phyloP scores from a whole-genome alignment of 495 filamentous ascomycete species.

The Aspergillus diversus region DNA sequence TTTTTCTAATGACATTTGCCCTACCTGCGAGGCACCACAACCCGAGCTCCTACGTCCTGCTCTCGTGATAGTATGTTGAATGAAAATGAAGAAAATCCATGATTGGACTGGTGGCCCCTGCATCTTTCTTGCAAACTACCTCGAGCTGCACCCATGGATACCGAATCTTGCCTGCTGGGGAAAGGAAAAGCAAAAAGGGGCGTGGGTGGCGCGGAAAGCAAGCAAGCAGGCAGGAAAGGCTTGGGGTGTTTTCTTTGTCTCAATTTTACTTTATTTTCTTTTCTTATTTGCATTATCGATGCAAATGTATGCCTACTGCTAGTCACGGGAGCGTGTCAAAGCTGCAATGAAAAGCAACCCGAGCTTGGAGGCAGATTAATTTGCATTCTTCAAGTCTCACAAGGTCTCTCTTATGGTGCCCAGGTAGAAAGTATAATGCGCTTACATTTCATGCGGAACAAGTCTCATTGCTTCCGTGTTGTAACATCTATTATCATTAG shows the following conservation, averaged over 20 bases:
- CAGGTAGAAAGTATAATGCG: no score
- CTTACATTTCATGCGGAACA: not conserved
- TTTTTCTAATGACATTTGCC: no score
- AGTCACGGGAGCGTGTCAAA: no score
- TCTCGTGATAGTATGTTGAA: not conserved
- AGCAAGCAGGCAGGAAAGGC: not conserved
- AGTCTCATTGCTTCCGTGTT: not conserved
- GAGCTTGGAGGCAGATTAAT: no score
- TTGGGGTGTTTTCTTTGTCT: not conserved
- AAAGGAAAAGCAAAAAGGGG: not conserved
- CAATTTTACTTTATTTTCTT: no score
- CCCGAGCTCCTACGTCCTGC: no score
- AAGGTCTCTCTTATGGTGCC: no score
- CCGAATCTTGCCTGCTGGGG: not conserved
- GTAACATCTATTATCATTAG: constrained; percentile 17
- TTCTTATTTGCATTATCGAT: no score
- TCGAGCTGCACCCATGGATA: not conserved
- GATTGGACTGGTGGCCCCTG: not conserved
- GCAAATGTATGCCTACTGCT: no score
- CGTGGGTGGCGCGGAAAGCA: no score
- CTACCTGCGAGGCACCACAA: not conserved
- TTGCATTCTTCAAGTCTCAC: no score
- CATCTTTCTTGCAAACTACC: not conserved
- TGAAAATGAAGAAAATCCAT: not conserved
- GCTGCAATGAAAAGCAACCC: no score